Base-by-base conservation (phyloP, 441 rosid genomes). In the Viola pubescens region DNA sequence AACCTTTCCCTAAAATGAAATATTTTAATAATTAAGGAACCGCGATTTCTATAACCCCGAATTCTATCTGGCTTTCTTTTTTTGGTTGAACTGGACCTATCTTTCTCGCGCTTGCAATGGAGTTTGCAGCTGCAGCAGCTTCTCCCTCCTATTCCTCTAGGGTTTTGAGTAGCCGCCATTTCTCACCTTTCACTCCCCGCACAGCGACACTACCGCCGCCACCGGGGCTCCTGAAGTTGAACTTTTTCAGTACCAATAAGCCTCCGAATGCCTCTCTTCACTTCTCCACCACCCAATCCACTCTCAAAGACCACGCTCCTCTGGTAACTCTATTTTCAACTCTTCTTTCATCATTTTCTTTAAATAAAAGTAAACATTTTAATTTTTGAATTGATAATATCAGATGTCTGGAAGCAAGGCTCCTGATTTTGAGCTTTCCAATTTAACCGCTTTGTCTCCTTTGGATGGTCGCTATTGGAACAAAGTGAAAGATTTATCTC, bases 381-480 rank as follows among this genome's bases (percentile, higher is more conserved):
- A 7, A 46, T 6, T 9, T 46, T 12, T 43, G 7, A 6, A 4
- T 85, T 62, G 72, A 6, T 64, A 43, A 59, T 26, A 26, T 26
- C 34, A 79, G 69, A 85, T 83, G 84, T 63, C 67, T 50, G 60
- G 57, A 13, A 69, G 40, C 13, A 65, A 68, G 41, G 68, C 70
- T 4, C 37, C 63, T 7, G 81, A 70, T 66, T 77, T 83, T 39
- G 90, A 82, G 72, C 78, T 90, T 48, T 86, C 95, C 11, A 78
- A 66, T 67, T 85, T 88, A 60, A 90, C 96, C 9, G 95, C 99
- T 0, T 65, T 94, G 52, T 90, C 96, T 0, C 96, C 97, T 43
- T 65, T 94, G 81, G 97, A 90, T 63, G 96, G 97, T 16, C 94
- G 96, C 55, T 94, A 90, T 49, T 85, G 99, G 96, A 75, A 81